These are phyloP conservation scores for Glycine tomentella DNA, from an alignment of 306 rosid species.

Conservation along the genomic window DNA sequence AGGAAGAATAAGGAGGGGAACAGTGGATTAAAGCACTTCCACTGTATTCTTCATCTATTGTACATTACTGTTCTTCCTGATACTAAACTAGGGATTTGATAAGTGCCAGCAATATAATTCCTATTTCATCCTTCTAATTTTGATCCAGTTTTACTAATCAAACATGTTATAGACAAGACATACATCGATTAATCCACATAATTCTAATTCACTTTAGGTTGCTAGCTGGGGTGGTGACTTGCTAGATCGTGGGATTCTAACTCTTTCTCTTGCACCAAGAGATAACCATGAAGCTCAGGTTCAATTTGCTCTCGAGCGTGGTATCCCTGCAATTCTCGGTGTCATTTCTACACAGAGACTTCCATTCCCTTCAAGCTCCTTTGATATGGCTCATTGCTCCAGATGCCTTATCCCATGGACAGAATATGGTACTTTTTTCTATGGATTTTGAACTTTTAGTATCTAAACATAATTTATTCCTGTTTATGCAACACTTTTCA, in stretches of 20 bases:
- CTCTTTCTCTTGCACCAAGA: conserved; percentile 97
- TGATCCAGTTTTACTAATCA: background rate
- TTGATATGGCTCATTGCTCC: conserved; percentile 99
- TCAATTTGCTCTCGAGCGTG: conserved; percentile 98
- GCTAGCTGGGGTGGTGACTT: conserved; percentile 99
- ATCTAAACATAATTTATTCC: conserved; percentile 21
- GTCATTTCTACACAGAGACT: conserved; percentile 93
- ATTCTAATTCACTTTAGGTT: conserved; percentile 61
- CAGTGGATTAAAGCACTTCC: background rate
- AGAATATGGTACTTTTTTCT: conserved; percentile 73
- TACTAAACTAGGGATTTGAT: background rate
- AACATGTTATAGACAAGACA: conserved; percentile 3
- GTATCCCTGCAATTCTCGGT: conserved; percentile 98
- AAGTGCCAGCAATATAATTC: background rate
- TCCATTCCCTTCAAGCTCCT: conserved; percentile 95
- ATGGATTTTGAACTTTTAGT: conserved; percentile 18
- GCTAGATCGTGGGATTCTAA: conserved; percentile 88
- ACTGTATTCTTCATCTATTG: background rate
- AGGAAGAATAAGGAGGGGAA: background rate
- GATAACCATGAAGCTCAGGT: conserved; percentile 99
- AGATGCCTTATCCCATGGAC: conserved; percentile 99
- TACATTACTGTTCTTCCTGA: background rate
- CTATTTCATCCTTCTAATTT: background rate
- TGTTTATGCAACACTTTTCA: conserved; percentile 13
- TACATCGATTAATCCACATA: conserved; percentile 31